phyloP scores from a whole-genome alignment of 202 grass and related monocot species.

The Musa balbisiana region DNA sequence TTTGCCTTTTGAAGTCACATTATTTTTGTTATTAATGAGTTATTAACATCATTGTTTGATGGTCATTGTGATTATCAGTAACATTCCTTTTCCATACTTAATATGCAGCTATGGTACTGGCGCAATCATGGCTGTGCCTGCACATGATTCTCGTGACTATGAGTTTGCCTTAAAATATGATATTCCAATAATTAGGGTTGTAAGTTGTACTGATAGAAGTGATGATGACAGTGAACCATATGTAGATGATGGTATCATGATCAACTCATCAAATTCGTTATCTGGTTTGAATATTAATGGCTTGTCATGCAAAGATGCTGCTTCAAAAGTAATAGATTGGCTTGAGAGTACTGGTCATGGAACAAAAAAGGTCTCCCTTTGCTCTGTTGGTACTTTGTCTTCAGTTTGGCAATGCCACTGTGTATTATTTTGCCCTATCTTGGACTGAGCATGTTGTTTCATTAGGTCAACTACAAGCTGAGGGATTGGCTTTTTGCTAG shows the following conservation, averaged over 20 bases:
- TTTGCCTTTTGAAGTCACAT: no score
- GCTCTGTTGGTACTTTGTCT: neutral
- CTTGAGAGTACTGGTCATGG: conserved; percentile 61
- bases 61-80: conserved; percentile 9
- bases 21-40: neutral
- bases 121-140: conserved; percentile 96
- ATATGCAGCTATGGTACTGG: conserved; percentile 80
- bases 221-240: conserved; percentile 44
- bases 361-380: conserved; percentile 67
- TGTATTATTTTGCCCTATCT: neutral
- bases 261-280: conserved; percentile 66
- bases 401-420: neutral
- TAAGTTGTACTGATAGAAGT: conserved; percentile 41
- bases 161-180: conserved; percentile 70
- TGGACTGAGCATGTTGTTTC: conserved; percentile 26
- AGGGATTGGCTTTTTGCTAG: conserved; percentile 98
- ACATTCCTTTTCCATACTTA: conserved; percentile 11
- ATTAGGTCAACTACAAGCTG: conserved; percentile 93
- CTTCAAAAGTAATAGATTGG: conserved; percentile 72
- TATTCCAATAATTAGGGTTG: conserved; percentile 70
- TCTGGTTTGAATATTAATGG: conserved; percentile 75
- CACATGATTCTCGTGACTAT: conserved; percentile 84
- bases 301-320: conserved; percentile 76
- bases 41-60: neutral
- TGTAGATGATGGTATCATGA: conserved; percentile 63